phyloP scores from a whole-genome alignment of 2,329 filamentous ascomycete genomes.

The Colletotrichum liaoningense region DNA sequence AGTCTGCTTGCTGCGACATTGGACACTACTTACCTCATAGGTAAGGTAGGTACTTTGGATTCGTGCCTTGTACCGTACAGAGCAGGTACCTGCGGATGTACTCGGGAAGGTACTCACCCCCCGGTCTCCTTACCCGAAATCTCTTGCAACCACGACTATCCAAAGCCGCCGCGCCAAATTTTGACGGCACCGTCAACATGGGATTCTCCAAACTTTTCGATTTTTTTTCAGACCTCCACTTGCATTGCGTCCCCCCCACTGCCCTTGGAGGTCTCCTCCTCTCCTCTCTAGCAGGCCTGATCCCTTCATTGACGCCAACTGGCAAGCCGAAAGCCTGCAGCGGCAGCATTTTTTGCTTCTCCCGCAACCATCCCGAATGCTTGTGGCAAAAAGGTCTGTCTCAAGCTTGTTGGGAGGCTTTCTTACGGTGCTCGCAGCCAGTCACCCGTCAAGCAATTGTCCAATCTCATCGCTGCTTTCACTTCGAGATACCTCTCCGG shows the following conservation, averaged over 20 bases:
- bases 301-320: background rate
- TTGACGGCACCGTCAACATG: conserved; percentile 32
- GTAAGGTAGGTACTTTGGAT: background rate
- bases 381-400: background rate
- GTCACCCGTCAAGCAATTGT: background rate
- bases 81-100: background rate
- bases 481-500: background rate
- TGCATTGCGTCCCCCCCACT: background rate
- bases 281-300: background rate
- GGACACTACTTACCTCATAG: background rate
- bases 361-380: background rate
- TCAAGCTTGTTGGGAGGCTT: background rate
- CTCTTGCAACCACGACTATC: background rate
- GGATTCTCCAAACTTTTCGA: conserved; percentile 35
- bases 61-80: background rate
- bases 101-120: background rate
- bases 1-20: background rate
- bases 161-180: background rate
- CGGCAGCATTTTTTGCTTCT: background rate
- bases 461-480: background rate
- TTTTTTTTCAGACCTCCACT: conserved; percentile 23
- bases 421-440: background rate
- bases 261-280: background rate
- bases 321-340: background rate
- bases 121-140: background rate